These are phyloP conservation scores for Amorphotheca resinae DNA, from an alignment of 495 filamentous ascomycete genomes.

Conservation along the genomic window DNA sequence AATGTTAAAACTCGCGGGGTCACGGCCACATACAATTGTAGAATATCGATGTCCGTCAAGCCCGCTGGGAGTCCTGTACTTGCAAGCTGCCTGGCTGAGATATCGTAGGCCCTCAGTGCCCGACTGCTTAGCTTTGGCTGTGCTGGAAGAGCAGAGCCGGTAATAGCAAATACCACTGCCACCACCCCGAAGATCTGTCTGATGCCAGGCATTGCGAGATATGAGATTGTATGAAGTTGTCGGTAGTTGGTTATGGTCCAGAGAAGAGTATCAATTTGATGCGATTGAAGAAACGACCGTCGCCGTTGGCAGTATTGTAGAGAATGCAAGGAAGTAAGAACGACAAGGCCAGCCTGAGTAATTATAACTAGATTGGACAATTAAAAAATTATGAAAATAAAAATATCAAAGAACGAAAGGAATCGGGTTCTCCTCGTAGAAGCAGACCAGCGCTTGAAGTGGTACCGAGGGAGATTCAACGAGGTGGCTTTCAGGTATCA, in stretches of 20 bases:
- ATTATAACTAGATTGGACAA: slow-evolving; percentile 20
- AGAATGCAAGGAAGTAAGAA: too few species aligned
- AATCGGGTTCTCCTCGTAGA: slow-evolving; percentile 27
- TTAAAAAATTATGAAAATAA: slow-evolving; percentile 30
- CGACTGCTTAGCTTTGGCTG: slow-evolving; percentile 29
- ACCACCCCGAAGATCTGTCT: slow-evolving; percentile 28
- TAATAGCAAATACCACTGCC: slow-evolving; percentile 32
- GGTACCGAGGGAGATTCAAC: slow-evolving; percentile 18
- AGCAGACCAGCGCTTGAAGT: slow-evolving; percentile 47
- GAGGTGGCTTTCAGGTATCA: too few species aligned
- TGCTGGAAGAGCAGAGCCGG: slow-evolving; percentile 32
- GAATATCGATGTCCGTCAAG: slow-evolving; percentile 51
- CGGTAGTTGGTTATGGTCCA: too few species aligned
- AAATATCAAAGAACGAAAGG: slow-evolving; percentile 30
- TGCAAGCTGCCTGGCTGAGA: slow-evolving; percentile 39
- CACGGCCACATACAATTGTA: slow-evolving; percentile 48
- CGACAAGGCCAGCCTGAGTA: slow-evolving; percentile 34
- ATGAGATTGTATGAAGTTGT: too few species aligned
- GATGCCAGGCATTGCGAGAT: slow-evolving; percentile 29
- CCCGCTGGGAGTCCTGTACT: slow-evolving; percentile 34
- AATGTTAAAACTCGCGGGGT: neutral
- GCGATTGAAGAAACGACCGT: too few species aligned
- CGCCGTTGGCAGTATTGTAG: too few species aligned
- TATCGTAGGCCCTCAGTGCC: slow-evolving; percentile 31
- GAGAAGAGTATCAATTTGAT: too few species aligned